These are phyloP conservation scores for Cyclocybe cylindracea DNA, from an alignment of 768 basidiomycete species.

Conservation along the genomic window DNA sequence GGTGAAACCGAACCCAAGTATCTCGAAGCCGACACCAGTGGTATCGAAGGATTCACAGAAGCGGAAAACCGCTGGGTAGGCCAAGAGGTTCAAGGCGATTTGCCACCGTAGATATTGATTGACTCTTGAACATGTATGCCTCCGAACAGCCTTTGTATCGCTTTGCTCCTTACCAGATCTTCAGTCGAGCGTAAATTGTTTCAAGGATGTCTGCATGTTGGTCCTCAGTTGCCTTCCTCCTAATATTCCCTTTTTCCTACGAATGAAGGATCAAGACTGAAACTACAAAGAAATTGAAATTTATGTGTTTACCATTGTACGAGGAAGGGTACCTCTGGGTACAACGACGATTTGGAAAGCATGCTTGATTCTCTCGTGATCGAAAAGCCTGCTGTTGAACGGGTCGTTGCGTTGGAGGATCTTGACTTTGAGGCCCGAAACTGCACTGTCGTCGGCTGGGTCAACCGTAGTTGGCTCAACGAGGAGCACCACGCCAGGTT, in stretches of 20 bases:
- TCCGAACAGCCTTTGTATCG: too few relatives aligned
- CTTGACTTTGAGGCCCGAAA: constrained; percentile 15
- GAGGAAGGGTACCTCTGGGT: constrained; percentile 3
- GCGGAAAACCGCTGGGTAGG: not conserved
- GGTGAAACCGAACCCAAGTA: not conserved
- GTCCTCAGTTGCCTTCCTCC: constrained; percentile 7
- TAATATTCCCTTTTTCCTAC: constrained; percentile 4
- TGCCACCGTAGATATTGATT: not conserved
- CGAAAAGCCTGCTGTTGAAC: constrained; percentile 24
- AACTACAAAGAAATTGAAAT: not conserved
- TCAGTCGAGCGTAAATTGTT: not conserved
- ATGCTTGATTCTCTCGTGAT: constrained; percentile 27
- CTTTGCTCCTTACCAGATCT: not conserved
- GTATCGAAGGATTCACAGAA: not conserved
- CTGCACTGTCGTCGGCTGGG: not conserved
- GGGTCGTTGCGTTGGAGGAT: constrained; percentile 22
- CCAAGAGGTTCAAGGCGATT: not conserved
- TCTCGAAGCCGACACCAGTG: not conserved
- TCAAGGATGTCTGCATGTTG: not conserved
- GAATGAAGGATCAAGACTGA: not conserved
- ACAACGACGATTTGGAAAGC: constrained; percentile 21
- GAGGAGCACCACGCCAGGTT: constrained; percentile 26
- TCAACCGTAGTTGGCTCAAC: constrained; percentile 20
- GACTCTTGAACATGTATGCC: too few relatives aligned
- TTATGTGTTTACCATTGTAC: constrained; percentile 3